phyloP scores from a whole-genome alignment of 371 early-diverging fungal species.

The Lichtheimia corymbifera region DNA sequence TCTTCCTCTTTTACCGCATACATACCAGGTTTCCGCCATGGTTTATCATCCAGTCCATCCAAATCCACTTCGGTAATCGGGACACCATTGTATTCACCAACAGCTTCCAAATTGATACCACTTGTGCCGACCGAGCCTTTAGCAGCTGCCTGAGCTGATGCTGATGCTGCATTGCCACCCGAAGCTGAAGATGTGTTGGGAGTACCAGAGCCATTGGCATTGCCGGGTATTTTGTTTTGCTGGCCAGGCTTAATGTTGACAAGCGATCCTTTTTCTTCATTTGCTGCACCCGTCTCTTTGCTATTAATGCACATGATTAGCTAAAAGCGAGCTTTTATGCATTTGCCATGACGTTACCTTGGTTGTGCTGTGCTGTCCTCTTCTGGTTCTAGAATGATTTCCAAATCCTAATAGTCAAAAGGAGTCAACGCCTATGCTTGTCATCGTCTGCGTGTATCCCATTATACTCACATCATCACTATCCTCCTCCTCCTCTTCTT shows the following conservation, averaged over 20 bases:
- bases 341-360: no score
- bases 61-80: constrained; percentile 87
- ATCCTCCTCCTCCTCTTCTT: constrained; percentile 41
- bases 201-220: constrained; percentile 3
- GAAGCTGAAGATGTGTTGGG: constrained; percentile 8
- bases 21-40: constrained; percentile 92
- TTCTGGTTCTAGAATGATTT: constrained; percentile 66
- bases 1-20: background rate
- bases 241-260: constrained; percentile 65
- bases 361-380: constrained; percentile 28
- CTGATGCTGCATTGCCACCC: constrained; percentile 1
- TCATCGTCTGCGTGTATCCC: background rate
- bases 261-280: constrained; percentile 35
- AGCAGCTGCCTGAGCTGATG: constrained; percentile 14
- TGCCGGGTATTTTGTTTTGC: constrained; percentile 24
- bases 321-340: no score
- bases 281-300: constrained; percentile 8
- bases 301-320: no score
- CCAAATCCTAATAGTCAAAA: constrained; percentile 54
- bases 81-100: constrained; percentile 78
- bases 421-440: background rate
- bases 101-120: constrained; percentile 70
- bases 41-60: constrained; percentile 91
- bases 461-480: constrained; percentile 50
- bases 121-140: constrained; percentile 27